phyloP scores from a whole-genome alignment of 78 protist genomes.

The Mastigamoeba balamuthi region DNA sequence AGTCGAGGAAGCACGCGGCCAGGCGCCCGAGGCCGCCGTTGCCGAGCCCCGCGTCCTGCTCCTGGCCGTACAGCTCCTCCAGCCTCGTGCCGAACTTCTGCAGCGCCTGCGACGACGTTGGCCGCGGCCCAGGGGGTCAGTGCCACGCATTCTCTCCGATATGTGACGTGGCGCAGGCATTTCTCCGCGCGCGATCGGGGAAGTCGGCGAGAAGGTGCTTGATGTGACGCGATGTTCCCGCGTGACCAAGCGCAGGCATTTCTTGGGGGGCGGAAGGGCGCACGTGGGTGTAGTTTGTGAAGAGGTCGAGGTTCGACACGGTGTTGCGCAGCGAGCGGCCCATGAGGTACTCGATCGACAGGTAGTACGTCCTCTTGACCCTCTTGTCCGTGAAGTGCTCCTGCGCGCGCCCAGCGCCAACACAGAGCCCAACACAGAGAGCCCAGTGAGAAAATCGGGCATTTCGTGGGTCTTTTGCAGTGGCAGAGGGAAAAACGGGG shows the following conservation, averaged over 20 bases:
- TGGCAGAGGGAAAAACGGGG: not conserved
- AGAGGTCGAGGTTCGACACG: constrained; percentile 57
- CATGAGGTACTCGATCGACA: constrained; percentile 80
- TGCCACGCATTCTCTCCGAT: no score
- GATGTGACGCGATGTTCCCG: no score
- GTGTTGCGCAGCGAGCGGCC: constrained; percentile 77
- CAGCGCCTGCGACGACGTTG: constrained; percentile 50
- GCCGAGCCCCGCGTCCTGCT: constrained; percentile 93
- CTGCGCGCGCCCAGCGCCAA: not conserved
- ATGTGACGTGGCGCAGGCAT: no score
- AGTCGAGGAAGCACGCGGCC: constrained; percentile 84
- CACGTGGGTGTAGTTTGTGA: no score
- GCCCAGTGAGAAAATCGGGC: no score
- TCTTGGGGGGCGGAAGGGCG: no score
- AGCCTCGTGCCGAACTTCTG: constrained; percentile 46
- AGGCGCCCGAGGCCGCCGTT: constrained; percentile 96
- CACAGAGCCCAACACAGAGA: not conserved
- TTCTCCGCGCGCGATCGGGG: no score
- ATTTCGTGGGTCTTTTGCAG: no score
- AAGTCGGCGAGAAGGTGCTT: no score
- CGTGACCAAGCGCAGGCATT: no score
- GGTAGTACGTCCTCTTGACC: constrained; percentile 33
- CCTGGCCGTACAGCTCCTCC: constrained; percentile 75
- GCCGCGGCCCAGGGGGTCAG: no score
- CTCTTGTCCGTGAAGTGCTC: constrained; percentile 13